A percentile compares a stretch with the other conserved stretches of the same genome.
Evolutionary conservation across 768 basidiomycete species (phyloP).

Genomic region (Phanerochaete carnosa): DNA sequence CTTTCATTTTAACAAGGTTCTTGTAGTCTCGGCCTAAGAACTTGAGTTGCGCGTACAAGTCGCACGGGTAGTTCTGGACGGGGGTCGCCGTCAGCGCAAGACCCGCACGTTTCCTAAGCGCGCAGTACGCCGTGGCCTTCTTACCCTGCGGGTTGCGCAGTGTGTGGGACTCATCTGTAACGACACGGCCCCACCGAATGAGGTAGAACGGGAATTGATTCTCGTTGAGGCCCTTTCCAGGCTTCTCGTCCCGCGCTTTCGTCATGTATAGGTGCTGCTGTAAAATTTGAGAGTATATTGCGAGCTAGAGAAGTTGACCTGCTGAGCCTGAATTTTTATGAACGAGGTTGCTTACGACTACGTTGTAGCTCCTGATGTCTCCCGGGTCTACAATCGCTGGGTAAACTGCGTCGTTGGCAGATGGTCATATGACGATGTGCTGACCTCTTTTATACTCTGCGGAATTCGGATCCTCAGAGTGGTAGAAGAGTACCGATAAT

Average conservation of each 20-base stretch:
- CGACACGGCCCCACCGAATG: background rate
- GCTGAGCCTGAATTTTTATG: background rate
- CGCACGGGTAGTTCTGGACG: constrained; percentile 8
- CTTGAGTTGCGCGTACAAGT: background rate
- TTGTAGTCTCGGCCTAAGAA: background rate
- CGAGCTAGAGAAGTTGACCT: background rate
- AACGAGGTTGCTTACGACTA: background rate
- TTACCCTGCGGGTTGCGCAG: constrained; percentile 2
- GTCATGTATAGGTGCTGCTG: background rate
- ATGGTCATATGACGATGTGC: background rate
- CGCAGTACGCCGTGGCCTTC: background rate
- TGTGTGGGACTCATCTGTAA: constrained; percentile 7
- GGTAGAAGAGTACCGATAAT: background rate
- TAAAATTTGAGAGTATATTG: background rate
- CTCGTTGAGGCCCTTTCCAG: background rate
- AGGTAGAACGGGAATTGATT: background rate
- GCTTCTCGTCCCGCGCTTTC: background rate
- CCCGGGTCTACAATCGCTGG: background rate
- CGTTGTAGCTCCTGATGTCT: background rate
- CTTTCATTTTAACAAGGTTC: background rate
- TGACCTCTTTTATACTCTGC: background rate
- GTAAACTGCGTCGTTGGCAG: no score
- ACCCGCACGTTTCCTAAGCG: background rate
- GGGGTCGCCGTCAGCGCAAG: constrained; percentile 9
- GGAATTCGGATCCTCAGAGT: background rate